Percentiles rank a stretch among this genome's conserved stretches.
Conservation (phyloP, 2,329 filamentous ascomycete genomes). For the Diplocarpon rosae region DNA sequence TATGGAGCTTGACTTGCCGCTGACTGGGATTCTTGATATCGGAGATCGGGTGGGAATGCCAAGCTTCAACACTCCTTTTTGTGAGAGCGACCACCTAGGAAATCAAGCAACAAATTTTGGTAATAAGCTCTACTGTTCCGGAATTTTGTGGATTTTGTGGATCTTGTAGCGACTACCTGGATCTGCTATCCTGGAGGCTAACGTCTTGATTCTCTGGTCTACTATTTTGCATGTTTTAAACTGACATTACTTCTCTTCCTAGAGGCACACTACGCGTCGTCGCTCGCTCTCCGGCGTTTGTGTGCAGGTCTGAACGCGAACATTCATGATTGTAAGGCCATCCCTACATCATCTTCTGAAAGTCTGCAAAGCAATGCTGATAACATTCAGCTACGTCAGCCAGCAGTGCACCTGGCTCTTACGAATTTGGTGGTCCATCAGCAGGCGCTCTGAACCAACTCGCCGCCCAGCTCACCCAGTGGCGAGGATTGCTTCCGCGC, state of each 20-base stretch:
- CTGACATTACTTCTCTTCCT: not conserved
- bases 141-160: no score
- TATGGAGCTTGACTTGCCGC: constrained; percentile 46
- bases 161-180: not conserved
- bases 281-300: constrained; percentile 44
- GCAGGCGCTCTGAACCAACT: constrained; percentile 39
- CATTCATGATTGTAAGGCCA: constrained; percentile 38
- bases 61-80: constrained; percentile 37
- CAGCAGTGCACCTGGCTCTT: constrained; percentile 8
- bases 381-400: constrained; percentile 10
- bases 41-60: constrained; percentile 45
- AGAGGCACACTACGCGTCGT: constrained; percentile 48
- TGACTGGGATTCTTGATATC: constrained; percentile 41
- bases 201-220: no score
- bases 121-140: not conserved
- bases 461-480: constrained; percentile 42
- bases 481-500: constrained; percentile 44
- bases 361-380: constrained; percentile 3
- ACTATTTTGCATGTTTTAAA: not conserved
- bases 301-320: constrained; percentile 41
- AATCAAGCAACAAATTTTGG: constrained; percentile 40
- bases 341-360: not conserved
- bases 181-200: not conserved
- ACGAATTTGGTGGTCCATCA: constrained; percentile 15
- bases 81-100: constrained; percentile 35